These are phyloP conservation scores for Coccomyxa subellipsoidea DNA, from an alignment of 163 green algal genomes.

Conservation along the genomic window DNA sequence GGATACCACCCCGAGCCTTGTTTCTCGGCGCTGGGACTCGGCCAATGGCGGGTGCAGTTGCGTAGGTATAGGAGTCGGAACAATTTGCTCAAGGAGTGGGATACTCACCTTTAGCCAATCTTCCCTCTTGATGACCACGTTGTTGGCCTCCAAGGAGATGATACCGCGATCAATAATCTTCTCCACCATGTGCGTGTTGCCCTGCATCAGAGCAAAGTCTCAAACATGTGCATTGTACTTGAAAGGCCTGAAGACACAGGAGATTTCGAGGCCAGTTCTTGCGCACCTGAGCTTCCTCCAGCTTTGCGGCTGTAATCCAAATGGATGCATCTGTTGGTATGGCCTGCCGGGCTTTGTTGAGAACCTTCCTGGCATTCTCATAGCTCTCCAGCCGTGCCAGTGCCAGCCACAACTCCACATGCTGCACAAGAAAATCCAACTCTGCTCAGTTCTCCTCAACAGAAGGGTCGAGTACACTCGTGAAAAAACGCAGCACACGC, in stretches of 20 bases:
- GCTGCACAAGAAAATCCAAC: conserved; percentile 41
- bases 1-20: conserved; percentile 15
- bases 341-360: conserved; percentile 92
- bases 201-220: conserved; percentile 37
- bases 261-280: neutral
- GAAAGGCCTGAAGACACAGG: neutral
- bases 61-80: too few relatives aligned
- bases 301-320: conserved; percentile 93
- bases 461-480: too few relatives aligned
- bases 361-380: conserved; percentile 90
- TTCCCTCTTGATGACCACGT: conserved; percentile 87
- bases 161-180: conserved; percentile 73
- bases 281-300: conserved; percentile 79
- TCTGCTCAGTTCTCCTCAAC: too few relatives aligned
- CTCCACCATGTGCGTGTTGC: conserved; percentile 64
- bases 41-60: conserved; percentile 1
- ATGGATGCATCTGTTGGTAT: conserved; percentile 88
- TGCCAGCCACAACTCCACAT: conserved; percentile 97
- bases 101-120: conserved; percentile 75
- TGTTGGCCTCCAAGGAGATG: conserved; percentile 65
- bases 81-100: too few relatives aligned
- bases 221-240: neutral
- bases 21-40: conserved; percentile 5
- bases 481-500: too few relatives aligned
- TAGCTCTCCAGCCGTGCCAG: conserved; percentile 92